Base-by-base conservation (phyloP, 2,329 filamentous ascomycete species). In the Thelonectria blattea region DNA sequence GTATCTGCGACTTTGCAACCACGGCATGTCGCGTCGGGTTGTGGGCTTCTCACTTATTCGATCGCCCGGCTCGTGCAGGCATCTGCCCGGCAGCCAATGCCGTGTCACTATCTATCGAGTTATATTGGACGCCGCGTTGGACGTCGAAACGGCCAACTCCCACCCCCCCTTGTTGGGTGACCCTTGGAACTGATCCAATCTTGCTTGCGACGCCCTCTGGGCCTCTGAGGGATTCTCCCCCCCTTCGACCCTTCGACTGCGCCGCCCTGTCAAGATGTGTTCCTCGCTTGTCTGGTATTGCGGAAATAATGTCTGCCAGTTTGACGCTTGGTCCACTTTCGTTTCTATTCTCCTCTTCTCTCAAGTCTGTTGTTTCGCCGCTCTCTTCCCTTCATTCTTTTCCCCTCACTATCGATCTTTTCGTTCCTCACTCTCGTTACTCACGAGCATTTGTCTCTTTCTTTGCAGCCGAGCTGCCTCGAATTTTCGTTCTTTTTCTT, bases 121-220 rank as follows among this genome's bases (percentile, higher is more conserved):
- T 30, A 37, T 37, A 42, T 24, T 24, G 52, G 50, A 20, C 42
- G 37, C 52, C 15, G 49, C 17, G 49, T 22, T 37, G 52, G 46
- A 55, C 37, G 51, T 47, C 63, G 56, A 58, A 65, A 67, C 64
- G 56, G 58, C 59, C 52, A 61, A 52, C 58, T 58, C 45, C 4
- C 57, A 46, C 37, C 30, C 62, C n/a, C 58, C 68, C 67, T 61
- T 66, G 64, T 62, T 54, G 58, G 51, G 43, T 70, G 68, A 71
- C 68, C 68, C 68, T 71, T 71, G 68, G 68, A 70, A 71, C 68
- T 60, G 56, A 61, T 63, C 67, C 56, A 71, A 71, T 71, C 65
- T 71, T 68, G 66, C 47, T 56, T 68, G 65, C 56, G 61, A 71
- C 66, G 66, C 43, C 51, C 50, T 49, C 48, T 22, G 48, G 46